Evolutionary conservation across 768 basidiomycete genomes (phyloP).

Genomic region (Hortiboletus campestris): DNA sequence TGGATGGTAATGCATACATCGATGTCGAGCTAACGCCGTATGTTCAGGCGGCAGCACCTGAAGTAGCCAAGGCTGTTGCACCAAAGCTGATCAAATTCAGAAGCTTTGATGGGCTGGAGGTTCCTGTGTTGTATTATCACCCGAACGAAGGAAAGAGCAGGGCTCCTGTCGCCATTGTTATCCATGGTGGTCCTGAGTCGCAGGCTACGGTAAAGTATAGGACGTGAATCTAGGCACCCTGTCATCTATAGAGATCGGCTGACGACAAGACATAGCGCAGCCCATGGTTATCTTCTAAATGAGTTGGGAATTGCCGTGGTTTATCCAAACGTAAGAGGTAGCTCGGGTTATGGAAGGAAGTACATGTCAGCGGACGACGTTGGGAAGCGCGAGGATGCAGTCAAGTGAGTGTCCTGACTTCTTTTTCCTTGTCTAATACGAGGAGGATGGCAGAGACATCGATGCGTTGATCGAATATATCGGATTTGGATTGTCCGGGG

Average conservation of each 20-base stretch:
- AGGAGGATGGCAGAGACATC: conserved; percentile 33
- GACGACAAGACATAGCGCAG: conserved; percentile 21
- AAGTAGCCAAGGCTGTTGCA: conserved; percentile 25
- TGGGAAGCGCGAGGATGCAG: conserved; percentile 42
- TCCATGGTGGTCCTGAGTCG: conserved; percentile 41
- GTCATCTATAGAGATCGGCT: not conserved
- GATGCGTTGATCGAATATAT: conserved; percentile 38
- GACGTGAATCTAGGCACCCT: conserved; percentile 24
- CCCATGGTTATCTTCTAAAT: conserved; percentile 42
- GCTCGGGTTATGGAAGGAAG: conserved; percentile 40
- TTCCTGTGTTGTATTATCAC: conserved; percentile 44
- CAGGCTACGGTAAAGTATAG: conserved; percentile 36
- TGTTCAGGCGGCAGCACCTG: conserved; percentile 34
- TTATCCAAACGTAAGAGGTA: conserved; percentile 44
- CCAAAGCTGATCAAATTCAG: conserved; percentile 37
- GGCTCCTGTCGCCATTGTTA: conserved; percentile 35
- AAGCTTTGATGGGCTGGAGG: conserved; percentile 41
- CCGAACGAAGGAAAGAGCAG: conserved; percentile 28
- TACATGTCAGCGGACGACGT: conserved; percentile 42
- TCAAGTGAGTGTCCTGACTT: conserved; percentile 31
- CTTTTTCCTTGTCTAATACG: not conserved
- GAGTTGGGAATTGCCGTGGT: conserved; percentile 41
- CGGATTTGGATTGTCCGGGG: conserved; percentile 28
- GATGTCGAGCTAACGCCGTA: conserved; percentile 30
- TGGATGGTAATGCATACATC: conserved; percentile 27